Evolutionary conservation across 768 basidiomycete species (phyloP), one percentile per base, ranked within the genome.

Genomic region (Pleurotus eryngii): DNA sequence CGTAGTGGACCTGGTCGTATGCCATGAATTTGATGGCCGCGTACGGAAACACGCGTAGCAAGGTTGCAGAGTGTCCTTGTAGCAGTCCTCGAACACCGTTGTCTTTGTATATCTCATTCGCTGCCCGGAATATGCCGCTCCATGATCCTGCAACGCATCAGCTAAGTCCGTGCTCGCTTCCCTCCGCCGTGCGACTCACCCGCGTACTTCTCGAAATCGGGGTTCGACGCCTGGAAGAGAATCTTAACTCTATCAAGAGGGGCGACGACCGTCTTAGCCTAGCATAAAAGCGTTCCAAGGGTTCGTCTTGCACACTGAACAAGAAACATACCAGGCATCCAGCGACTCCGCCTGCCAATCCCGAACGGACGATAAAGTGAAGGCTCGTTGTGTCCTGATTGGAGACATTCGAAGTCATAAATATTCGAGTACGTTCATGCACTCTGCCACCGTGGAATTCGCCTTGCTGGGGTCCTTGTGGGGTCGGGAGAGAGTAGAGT

Each of bases 231-330:
- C 70, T 99, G 96, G 68, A 98, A 97, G 49, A 99, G 86, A 65
- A 99, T 99, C 76, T 99, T 99, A 64, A 99, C 95, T 68, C 97
- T 81, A 70, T 99, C 97, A 49, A 99, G 81, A 3, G 97, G 97
- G 17, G 97, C 97, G 45, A 97, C 92, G 30, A 87, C 88, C 11
- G 94, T 93, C 74, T 96, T 96, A 49, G 95, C 94, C 95, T 96
- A 61, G 11, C 39, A 47, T 45, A 49, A 39, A 38, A 46, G 3
- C 30, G 30, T 42, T 30, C 50, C 61, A 46, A 63, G 59, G 39
- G 65, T 60, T 48, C 50, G 38, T 6, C 38, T 39, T 48, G 55
- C 40, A 57, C 46, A 39, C 24, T 59, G 18, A 43, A 47, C 40
- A 60, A 35, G 56, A 59, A 39, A 82, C 92, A 66, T 68, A 97